A percentile compares a stretch with the other conserved stretches of the same genome.
Evolutionary conservation across 2,329 filamentous ascomycete species (phyloP).

Genomic region (Xylaria polymorpha): DNA sequence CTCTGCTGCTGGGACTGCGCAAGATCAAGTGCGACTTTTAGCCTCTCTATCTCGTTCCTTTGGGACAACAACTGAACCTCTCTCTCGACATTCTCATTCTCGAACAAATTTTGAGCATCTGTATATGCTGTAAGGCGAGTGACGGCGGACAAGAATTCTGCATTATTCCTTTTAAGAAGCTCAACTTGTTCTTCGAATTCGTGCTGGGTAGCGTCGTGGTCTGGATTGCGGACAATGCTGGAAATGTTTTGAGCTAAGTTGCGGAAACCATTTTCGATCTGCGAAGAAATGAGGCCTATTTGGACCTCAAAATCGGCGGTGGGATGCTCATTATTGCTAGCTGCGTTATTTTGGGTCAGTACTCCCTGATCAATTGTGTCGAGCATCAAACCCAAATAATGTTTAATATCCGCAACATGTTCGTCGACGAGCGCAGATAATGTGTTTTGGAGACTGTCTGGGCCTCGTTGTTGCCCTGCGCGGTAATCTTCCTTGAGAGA

Average conservation of each 20-base stretch:
- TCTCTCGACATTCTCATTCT: not conserved
- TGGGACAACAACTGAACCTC: not conserved
- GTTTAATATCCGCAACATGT: not conserved
- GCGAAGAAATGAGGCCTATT: not conserved
- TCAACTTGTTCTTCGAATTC: conserved; percentile 6
- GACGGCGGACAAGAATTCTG: not conserved
- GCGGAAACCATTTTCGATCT: conserved; percentile 3
- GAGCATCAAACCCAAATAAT: not conserved
- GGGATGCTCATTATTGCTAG: not conserved
- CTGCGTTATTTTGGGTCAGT: no score
- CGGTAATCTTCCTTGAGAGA: not conserved
- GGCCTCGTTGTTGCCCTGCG: not conserved
- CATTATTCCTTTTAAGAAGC: not conserved
- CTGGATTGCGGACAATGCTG: not conserved
- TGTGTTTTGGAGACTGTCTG: not conserved
- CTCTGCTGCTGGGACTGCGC: not conserved
- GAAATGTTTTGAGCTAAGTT: not conserved
- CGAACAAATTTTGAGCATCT: not conserved
- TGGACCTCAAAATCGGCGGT: not conserved
- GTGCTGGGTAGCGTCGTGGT: not conserved
- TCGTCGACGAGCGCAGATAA: not conserved
- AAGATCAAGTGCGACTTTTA: not conserved
- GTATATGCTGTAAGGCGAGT: not conserved
- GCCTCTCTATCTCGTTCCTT: conserved; percentile 7
- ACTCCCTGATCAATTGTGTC: not conserved